These are phyloP conservation scores for Austroboletus festivus DNA, from an alignment of 768 basidiomycete genomes.

Conservation along the genomic window DNA sequence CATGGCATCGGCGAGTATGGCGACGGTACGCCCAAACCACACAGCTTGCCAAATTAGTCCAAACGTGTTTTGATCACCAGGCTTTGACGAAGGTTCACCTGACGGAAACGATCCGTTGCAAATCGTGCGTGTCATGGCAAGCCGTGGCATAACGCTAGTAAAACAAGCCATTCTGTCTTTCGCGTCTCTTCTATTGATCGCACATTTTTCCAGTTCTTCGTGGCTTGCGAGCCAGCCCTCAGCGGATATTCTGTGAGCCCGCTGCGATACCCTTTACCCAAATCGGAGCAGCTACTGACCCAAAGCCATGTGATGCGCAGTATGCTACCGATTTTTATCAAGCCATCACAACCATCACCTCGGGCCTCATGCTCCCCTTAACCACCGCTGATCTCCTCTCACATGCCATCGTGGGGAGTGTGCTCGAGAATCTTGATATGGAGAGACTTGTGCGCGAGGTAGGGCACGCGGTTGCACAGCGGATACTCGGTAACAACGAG, in stretches of 20 bases:
- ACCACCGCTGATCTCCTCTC: constrained; percentile 93
- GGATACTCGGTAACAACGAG: constrained; percentile 90
- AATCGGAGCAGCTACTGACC: constrained; percentile 2
- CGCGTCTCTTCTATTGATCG: background rate
- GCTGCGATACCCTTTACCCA: constrained; percentile 15
- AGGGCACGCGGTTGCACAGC: constrained; percentile 86
- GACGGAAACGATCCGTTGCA: constrained; percentile 90
- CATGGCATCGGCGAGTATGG: constrained; percentile 98
- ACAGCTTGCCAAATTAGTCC: constrained; percentile 7
- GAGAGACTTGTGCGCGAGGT: constrained; percentile 94
- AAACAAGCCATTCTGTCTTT: constrained; percentile 26
- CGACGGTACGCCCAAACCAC: constrained; percentile 59
- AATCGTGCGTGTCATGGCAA: constrained; percentile 86
- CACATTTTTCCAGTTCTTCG: constrained; percentile 71
- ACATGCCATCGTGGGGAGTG: constrained; percentile 94
- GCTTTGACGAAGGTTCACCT: constrained; percentile 91
- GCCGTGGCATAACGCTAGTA: constrained; percentile 86
- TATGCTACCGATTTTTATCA: constrained; percentile 94
- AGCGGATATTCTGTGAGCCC: constrained; percentile 81
- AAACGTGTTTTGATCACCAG: constrained; percentile 37
- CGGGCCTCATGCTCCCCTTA: constrained; percentile 92
- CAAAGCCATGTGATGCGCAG: constrained; percentile 36
- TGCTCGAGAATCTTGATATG: constrained; percentile 98
- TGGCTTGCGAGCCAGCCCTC: constrained; percentile 96
- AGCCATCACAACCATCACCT: constrained; percentile 89